Base-by-base conservation (phyloP, 1,284 basidiomycete species). In the Amylostereum areolatum region DNA sequence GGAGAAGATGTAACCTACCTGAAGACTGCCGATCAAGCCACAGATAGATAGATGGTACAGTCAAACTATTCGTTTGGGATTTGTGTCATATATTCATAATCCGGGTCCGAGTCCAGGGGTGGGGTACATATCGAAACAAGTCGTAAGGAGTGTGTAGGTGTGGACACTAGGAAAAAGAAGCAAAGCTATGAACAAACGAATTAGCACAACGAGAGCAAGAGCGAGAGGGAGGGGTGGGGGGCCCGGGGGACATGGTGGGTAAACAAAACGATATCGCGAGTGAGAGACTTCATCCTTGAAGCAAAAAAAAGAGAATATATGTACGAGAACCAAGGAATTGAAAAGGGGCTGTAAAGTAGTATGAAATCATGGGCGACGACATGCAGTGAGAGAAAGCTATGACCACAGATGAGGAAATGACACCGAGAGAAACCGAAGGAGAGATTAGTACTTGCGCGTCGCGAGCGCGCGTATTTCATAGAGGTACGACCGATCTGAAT, bases 401-500 rank as follows among this genome's bases (percentile, higher is more conserved):
- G 39, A 49, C 35, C n/a, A 18, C 43, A 40, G 40, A 48, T 27
- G 37, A 52, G 39, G 37, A 47, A 56, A 49, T 53, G 6, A 46
- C 47, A 42, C 54, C 49, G 52, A 27, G 30, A 28, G 41, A 24
- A 41, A 46, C 31, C 29, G 47, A 28, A 32, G 36, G 27, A 43
- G 45, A 50, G 41, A 54, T 78, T 63, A 87, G 66, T 89, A 89
- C 63, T 81, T 83, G 61, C 86, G 79, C 33, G 86, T 89, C 25
- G 87, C 87, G 54, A 91, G 77, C 34, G 84, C 83, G 56, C 87
- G 81, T 55, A 91, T 89, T 65, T 90, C 88, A 65, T 80, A 86
- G 33, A 91, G 71, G 59, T 80, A 75, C 43, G 76, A 74, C 50
- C 81, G 78, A 59, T 81, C 80, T 31, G 75, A 70, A 50, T 75